These are phyloP conservation scores for Melaleuca alternifolia DNA, from an alignment of 345 rosid species.

Conservation along the genomic window DNA sequence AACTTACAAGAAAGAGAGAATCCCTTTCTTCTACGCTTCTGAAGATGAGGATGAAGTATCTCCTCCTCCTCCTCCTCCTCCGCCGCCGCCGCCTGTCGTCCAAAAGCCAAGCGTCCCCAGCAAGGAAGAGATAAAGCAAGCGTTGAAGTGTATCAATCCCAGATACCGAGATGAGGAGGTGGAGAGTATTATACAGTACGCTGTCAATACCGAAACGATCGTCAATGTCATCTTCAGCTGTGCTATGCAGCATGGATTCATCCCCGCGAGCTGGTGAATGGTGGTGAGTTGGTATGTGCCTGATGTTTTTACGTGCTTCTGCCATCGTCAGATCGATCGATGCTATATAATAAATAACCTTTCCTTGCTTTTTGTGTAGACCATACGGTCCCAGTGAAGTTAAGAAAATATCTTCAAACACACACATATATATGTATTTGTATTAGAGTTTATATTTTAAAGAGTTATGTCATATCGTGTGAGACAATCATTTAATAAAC, in stretches of 20 bases:
- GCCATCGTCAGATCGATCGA: not conserved
- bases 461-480: not conserved
- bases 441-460: not conserved
- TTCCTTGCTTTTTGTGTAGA: not conserved
- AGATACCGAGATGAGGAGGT: not conserved
- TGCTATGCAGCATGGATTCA: not conserved
- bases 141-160: constrained; percentile 4
- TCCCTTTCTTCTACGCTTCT: not conserved
- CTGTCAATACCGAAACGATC: not conserved
- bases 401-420: not conserved
- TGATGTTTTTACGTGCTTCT: not conserved
- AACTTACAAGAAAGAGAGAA: constrained; percentile 2
- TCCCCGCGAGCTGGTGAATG: not conserved
- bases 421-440: not conserved
- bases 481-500: not conserved
- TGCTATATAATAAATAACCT: not conserved
- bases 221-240: constrained; percentile 1
- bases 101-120: not conserved
- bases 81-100: not conserved
- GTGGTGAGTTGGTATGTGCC: not conserved
- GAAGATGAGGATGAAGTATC: not conserved
- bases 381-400: not conserved
- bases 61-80: not conserved
- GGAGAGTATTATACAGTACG: constrained; percentile 3
- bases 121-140: constrained; percentile 6